Percentiles rank a stretch among this genome's conserved stretches.
phyloP scores from a whole-genome alignment of 345 rosid species.

The Bruguiera parviflora region DNA sequence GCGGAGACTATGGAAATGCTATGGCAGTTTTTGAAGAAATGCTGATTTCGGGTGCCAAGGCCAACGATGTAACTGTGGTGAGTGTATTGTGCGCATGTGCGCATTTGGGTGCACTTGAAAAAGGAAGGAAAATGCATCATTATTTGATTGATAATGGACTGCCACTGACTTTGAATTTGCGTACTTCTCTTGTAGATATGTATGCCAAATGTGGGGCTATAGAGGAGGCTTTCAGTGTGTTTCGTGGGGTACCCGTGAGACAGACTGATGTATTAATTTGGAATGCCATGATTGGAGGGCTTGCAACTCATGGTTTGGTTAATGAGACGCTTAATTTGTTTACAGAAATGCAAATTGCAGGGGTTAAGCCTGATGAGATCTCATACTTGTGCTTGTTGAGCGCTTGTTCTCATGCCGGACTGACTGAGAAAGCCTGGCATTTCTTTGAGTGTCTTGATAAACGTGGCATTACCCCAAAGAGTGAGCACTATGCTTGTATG shows the following conservation, averaged over 20 bases:
- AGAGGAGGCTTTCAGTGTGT: conserved; percentile 59
- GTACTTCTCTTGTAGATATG: conserved; percentile 84
- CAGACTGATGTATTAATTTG: conserved; percentile 63
- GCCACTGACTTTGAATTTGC: conserved; percentile 49
- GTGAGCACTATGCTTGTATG: conserved; percentile 89
- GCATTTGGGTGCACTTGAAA: conserved; percentile 66
- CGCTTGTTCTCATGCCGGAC: conserved; percentile 82
- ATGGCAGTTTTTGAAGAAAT: conserved; percentile 58
- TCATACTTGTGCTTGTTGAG: conserved; percentile 71
- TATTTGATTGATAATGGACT: conserved; percentile 47
- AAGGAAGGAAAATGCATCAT: conserved; percentile 56
- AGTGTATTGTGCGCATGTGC: conserved; percentile 85
- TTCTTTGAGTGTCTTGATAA: conserved; percentile 46
- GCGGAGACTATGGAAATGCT: conserved; percentile 52
- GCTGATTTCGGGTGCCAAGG: conserved; percentile 41
- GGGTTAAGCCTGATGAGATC: conserved; percentile 70
- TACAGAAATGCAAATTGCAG: conserved; percentile 44
- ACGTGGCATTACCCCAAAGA: conserved; percentile 44
- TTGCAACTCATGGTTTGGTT: conserved; percentile 70
- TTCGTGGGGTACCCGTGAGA: conserved; percentile 29
- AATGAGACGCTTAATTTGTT: conserved; percentile 57
- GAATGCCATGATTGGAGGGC: conserved; percentile 90
- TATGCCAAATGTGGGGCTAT: conserved; percentile 84
- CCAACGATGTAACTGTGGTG: conserved; percentile 88
- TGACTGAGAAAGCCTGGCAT: conserved; percentile 63